Base-by-base conservation (phyloP, 805 yeast species). In the Zygosaccharomyces pseudorouxii region DNA sequence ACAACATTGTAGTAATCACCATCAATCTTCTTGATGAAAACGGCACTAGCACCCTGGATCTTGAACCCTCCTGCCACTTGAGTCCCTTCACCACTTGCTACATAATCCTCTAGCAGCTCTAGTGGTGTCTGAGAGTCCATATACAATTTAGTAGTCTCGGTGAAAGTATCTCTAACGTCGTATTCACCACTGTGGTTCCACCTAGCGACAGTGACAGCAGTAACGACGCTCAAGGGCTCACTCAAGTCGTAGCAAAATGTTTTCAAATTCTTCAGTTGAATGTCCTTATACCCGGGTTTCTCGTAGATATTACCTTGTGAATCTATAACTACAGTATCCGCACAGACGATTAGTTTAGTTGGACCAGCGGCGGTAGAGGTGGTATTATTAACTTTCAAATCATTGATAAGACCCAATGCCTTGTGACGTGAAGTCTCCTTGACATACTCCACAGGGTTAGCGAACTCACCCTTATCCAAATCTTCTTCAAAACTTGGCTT, bases 51-150 rank as follows among this genome's bases (percentile, higher is more conserved):
- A 0, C 83, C 86, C 67, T 92, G 98, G 50, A 85, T 82, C 57
- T 81, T 82, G 69, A 87, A 90, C 0, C 99, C 99, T 5, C 97
- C 99, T 2, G 98, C 96, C 1, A 87, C 97, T 42, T 76, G 76
- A 6, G 73, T 48, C 1, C 93, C 98, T 63, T 92, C 97, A 19
- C 76, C 83, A 2, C 82, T 69, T 2, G 74, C 74, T 9, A 86
- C 84, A 64, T 92, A 92, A 12, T 73, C 70, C 22, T 75, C 60
- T 3, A 92, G 59, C 35, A 82, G 71, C n/a, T 72, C 79, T 54
- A 79, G 80, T 0, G 81, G 73, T 11, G 81, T 66, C 1, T 60
- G 49, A 7, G 68, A 53, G 46, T 78, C 79, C 59, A 79, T 70
- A 18, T 56, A 46, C 4, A 78, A 55, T 11, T 55, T 53, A 0